These are phyloP conservation scores for Sugiyamaella japonica DNA, from an alignment of 1,139 yeast species.

Conservation along the genomic window DNA sequence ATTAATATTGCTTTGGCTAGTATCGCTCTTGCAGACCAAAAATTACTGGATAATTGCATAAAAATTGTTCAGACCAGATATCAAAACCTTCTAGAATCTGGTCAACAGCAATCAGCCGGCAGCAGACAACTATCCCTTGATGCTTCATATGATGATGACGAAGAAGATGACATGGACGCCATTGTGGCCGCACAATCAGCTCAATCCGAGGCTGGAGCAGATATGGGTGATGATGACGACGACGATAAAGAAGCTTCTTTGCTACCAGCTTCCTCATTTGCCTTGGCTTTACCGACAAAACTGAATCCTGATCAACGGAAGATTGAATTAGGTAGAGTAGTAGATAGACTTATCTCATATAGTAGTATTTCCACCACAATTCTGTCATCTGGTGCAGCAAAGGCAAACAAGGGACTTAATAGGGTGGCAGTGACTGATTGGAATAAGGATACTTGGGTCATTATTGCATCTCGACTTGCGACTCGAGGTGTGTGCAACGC, in stretches of 20 bases:
- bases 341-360: conserved; percentile 36
- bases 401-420: conserved; percentile 35
- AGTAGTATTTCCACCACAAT: conserved; percentile 28
- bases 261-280: conserved; percentile 45
- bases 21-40: conserved; percentile 53
- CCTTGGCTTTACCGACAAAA: conserved; percentile 56
- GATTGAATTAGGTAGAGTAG: conserved; percentile 31
- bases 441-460: conserved; percentile 75
- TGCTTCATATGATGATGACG: conserved; percentile 29
- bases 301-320: conserved; percentile 30
- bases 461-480: conserved; percentile 71
- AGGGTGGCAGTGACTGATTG: conserved; percentile 48
- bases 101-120: conserved; percentile 15
- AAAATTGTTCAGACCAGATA: conserved; percentile 67
- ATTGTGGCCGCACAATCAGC: conserved; percentile 23
- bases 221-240: conserved; percentile 25
- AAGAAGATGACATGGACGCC: conserved; percentile 28
- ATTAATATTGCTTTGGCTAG: conserved; percentile 66
- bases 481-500: conserved; percentile 62
- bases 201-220: conserved; percentile 31
- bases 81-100: conserved; percentile 42
- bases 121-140: conserved; percentile 29
- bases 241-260: conserved; percentile 27
- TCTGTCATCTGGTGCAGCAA: conserved; percentile 27
- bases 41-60: conserved; percentile 63